Percentiles rank a stretch among this genome's conserved stretches.
Conservation (phyloP, 148 eudicot genomes). For the Spergularia marina region DNA sequence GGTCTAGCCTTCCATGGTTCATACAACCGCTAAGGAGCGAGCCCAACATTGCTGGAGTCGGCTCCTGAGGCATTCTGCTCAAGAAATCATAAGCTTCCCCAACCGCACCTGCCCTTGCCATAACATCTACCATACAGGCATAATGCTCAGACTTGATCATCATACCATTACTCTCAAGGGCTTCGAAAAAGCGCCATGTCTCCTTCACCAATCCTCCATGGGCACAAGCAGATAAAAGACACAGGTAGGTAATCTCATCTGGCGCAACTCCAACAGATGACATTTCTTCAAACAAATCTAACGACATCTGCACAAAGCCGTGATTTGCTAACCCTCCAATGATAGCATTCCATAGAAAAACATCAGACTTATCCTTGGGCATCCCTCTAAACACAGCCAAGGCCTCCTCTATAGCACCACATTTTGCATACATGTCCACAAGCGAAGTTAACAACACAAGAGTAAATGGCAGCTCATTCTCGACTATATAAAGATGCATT, state of each 20-base stretch:
- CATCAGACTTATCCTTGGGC: slow-evolving; percentile 47
- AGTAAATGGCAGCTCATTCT: slow-evolving; percentile 49
- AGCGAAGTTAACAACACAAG: slow-evolving; percentile 64
- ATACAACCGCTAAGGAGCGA: slow-evolving; percentile 77
- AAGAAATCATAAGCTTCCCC: slow-evolving; percentile 62
- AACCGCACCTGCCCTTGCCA: slow-evolving; percentile 76
- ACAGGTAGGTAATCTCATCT: slow-evolving; percentile 79
- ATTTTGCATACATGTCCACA: slow-evolving; percentile 92
- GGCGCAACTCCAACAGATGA: slow-evolving; percentile 41
- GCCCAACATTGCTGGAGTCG: slow-evolving; percentile 73
- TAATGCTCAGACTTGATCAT: slow-evolving; percentile 68
- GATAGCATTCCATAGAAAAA: slow-evolving; percentile 77
- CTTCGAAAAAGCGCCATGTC: slow-evolving; percentile 61
- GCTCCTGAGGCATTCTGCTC: slow-evolving; percentile 50
- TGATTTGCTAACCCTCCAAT: slow-evolving; percentile 91
- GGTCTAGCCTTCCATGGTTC: slow-evolving; percentile 59
- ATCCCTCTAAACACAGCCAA: slow-evolving; percentile 54
- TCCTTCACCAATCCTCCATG: slow-evolving; percentile 79
- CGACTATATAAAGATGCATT: slow-evolving; percentile 56
- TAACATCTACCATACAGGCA: slow-evolving; percentile 81
- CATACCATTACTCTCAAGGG: slow-evolving; percentile 46
- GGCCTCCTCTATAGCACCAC: slow-evolving; percentile 78
- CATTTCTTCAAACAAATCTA: slow-evolving; percentile 61
- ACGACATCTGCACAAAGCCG: slow-evolving; percentile 53
- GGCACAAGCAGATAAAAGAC: slow-evolving; percentile 73